Conservation (phyloP, 352 stramenopile species). For the Globisporangium splendens region DNA sequence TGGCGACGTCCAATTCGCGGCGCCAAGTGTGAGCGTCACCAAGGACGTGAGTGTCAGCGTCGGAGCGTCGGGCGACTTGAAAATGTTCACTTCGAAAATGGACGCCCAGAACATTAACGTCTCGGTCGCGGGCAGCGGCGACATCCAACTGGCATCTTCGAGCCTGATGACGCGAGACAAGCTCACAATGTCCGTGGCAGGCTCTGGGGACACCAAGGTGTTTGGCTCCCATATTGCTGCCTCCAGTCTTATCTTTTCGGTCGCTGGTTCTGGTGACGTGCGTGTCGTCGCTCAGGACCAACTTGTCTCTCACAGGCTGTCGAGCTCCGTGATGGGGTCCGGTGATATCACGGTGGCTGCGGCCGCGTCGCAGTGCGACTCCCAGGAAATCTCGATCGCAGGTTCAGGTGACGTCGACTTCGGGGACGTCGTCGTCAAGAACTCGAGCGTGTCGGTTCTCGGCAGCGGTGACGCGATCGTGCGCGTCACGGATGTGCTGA, state of each 20-base stretch:
- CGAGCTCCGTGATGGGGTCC: slow-evolving; percentile 17
- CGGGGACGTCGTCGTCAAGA: slow-evolving; percentile 15
- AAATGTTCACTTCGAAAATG: slow-evolving; percentile 14
- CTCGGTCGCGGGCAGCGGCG: slow-evolving; percentile 16
- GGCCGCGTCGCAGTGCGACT: slow-evolving; percentile 3
- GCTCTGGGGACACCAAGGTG: slow-evolving; percentile 12
- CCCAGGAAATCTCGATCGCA: slow-evolving; percentile 16
- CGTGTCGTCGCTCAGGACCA: slow-evolving; percentile 16
- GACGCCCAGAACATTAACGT: slow-evolving; percentile 8
- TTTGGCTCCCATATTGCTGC: slow-evolving; percentile 3
- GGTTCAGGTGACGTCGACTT: slow-evolving; percentile 23
- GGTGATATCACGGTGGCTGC: slow-evolving; percentile 21
- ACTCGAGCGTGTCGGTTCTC: slow-evolving; percentile 8
- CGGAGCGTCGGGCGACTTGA: slow-evolving; percentile 16
- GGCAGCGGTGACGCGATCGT: slow-evolving; percentile 20
- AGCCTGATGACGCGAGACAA: slow-evolving; percentile 6
- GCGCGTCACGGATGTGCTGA: slow-evolving; percentile 8
- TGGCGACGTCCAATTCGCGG: slow-evolving; percentile 26
- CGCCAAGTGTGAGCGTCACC: slow-evolving; percentile 9
- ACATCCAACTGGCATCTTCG: slow-evolving; percentile 16
- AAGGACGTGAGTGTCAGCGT: slow-evolving; percentile 8
- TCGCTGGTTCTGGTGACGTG: slow-evolving; percentile 23
- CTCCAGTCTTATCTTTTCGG: slow-evolving; percentile 4
- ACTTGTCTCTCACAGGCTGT: slow-evolving; percentile 12
- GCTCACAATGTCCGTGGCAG: slow-evolving; percentile 10